Evolutionary conservation across 108 stramenopile genomes (phyloP), one percentile per base, ranked within the genome.

Genomic region (Skeletonema grethae): DNA sequence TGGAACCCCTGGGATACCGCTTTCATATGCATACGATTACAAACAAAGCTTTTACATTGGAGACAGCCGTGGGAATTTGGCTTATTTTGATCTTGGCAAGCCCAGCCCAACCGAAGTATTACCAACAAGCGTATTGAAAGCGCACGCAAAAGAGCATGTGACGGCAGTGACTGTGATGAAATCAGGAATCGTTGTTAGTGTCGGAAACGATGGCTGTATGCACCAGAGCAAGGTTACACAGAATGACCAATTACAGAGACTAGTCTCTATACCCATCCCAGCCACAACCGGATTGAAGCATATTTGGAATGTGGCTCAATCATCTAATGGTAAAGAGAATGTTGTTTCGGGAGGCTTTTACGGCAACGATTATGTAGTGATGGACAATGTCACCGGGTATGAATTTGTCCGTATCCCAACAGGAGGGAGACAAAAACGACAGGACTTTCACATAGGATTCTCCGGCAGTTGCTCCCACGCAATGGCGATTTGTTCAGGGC

Each of bases 201-300:
- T 78, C 9, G 92, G 92, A 39, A 90, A 93, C 70, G 89, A 93
- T 76, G 92, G 89, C 24, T 90, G 82, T 55, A 57, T 93, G 12
- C 73, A 76, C 18, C 66, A 86, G 56, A 73, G 65, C 59, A 58
- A 30, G 13, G 75, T 80, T 50, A 24, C 35, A 9, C 20, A 18
- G 0, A 66, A 48, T 53, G 70, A 68, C 29, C 10, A 63, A 31
- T 62, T 87, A 5, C 56, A 61, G 34, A 58, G 62, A 50, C 15
- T 68, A 3, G 28, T 63, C 10, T 79, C 81, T 8, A 69, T 80
- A 45, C 78, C 85, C 13, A 35, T 79, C 35, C 38, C 82, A 20
- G 56, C 31, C 15, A 43, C 72, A 5, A 71, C 85, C 31, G 80
- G 80, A 13, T 58, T 84, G 46, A 67, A 46, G 38, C 43, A 76